A percentile compares a stretch with the other conserved stretches of the same genome.
These are phyloP conservation scores for Hondaea fermentalgiana DNA, from an alignment of 108 stramenopile genomes.

Conservation along the genomic window DNA sequence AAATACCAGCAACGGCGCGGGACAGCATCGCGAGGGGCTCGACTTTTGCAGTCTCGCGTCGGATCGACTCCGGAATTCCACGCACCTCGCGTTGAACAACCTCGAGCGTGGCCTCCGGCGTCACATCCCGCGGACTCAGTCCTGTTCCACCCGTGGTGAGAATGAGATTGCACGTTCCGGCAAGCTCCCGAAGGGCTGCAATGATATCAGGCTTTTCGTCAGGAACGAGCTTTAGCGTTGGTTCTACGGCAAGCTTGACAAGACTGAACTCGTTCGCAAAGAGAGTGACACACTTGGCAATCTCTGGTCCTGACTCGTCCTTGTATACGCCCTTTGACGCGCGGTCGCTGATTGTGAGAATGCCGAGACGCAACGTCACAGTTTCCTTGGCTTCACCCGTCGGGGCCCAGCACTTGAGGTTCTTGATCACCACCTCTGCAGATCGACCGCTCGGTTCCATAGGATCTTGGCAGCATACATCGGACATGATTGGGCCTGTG, in stretches of 20 bases:
- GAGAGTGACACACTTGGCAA: constrained; percentile 40
- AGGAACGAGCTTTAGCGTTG: constrained; percentile 47
- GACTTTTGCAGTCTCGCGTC: not conserved
- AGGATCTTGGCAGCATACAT: constrained; percentile 74
- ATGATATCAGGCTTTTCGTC: constrained; percentile 64
- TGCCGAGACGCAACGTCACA: constrained; percentile 48
- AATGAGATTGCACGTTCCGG: constrained; percentile 56
- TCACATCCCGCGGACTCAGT: constrained; percentile 70
- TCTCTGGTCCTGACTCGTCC: constrained; percentile 72
- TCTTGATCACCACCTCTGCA: not conserved
- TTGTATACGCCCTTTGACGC: constrained; percentile 58
- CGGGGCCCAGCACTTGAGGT: not conserved
- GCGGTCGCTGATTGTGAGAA: constrained; percentile 75
- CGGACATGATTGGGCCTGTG: constrained; percentile 53
- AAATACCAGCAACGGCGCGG: not conserved
- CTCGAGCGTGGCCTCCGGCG: constrained; percentile 71
- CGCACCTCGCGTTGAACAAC: not conserved
- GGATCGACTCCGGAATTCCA: not conserved
- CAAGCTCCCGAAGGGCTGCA: not conserved
- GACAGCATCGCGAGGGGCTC: constrained; percentile 5
- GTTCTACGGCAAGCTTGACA: not conserved
- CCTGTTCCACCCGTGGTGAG: constrained; percentile 85
- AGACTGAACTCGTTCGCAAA: constrained; percentile 27
- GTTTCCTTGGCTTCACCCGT: constrained; percentile 25
- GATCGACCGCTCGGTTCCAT: no score